A percentile compares a stretch with the other conserved stretches of the same genome.
Evolutionary conservation across 805 yeast genomes (phyloP).

Genomic region (Kregervanrija delftensis): DNA sequence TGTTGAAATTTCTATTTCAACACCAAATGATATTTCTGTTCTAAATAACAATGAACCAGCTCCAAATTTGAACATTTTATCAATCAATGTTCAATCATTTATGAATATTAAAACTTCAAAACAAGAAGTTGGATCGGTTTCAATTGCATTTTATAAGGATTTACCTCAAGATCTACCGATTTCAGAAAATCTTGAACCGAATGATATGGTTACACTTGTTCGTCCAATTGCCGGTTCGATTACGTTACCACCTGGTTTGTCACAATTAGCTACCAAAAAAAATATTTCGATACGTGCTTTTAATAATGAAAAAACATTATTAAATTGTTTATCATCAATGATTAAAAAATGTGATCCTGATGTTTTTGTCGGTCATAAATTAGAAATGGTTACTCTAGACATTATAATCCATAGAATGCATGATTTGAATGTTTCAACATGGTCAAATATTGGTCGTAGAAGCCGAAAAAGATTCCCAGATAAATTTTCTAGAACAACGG

Average conservation of each 20-base stretch:
- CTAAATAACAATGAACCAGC: constrained; percentile 35
- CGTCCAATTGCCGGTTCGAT: constrained; percentile 65
- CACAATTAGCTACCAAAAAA: constrained; percentile 49
- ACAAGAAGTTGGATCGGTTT: constrained; percentile 83
- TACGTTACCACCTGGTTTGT: constrained; percentile 72
- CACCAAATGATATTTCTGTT: constrained; percentile 37
- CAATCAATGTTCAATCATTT: constrained; percentile 73
- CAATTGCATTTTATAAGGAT: constrained; percentile 63
- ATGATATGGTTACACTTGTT: constrained; percentile 61
- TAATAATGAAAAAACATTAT: constrained; percentile 66
- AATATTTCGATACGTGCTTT: constrained; percentile 48
- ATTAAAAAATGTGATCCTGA: constrained; percentile 82
- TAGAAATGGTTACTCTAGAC: constrained; percentile 74
- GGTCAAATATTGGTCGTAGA: constrained; percentile 82
- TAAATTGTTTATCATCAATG: constrained; percentile 67
- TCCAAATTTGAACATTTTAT: constrained; percentile 68
- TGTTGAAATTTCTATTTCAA: constrained; percentile 57
- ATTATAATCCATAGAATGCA: constrained; percentile 76
- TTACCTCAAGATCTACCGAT: constrained; percentile 72
- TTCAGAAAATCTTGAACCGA: constrained; percentile 53
- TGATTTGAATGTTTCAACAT: constrained; percentile 63
- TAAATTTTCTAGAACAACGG: constrained; percentile 49
- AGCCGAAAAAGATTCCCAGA: constrained; percentile 74
- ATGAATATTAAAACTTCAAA: constrained; percentile 67
- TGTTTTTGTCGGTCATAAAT: constrained; percentile 78